Evolutionary conservation across 2,329 filamentous ascomycete species (phyloP), one percentile per base, ranked within the genome.

Genomic region (Geosmithia morbida): DNA sequence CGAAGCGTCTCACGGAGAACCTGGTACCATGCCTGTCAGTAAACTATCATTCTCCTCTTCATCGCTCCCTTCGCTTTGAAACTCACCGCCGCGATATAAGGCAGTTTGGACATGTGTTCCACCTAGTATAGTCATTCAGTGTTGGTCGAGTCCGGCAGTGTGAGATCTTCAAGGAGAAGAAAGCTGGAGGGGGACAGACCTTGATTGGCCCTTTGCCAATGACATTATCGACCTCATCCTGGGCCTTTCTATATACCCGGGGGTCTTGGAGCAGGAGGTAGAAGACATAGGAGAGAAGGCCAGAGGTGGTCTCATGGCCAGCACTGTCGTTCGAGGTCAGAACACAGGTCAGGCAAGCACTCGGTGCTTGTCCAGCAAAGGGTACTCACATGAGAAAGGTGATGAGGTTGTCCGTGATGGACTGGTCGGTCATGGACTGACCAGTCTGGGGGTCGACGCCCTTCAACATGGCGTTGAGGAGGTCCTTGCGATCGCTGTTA

Each of bases 381-480:
- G 13, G 11, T 3, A 37, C 33, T 37, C 14, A 37, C 33, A 80
- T 76, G n/a, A 85, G 61, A 54, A 85, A 85, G 0, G 80, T 84
- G 48, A 82, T 76, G 65, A 85, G 74, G 52, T 86, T 84, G 56
- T 81, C 70, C 29, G 75, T 69, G 52, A 85, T 81, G 33, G 68
- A 72, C 3, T 70, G 63, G 52, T 83, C 75, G 0, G 66, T 70
- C 58, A 86, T 67, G 7, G 69, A 68, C 53, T 77, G 65, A 13
- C 81, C 79, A 2, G 81, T 84, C 62, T 77, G 74, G 2, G 75
- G 68, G 56, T 86, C 82, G 10, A 68, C 69, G 1, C 77, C 78
- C 10, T 75, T 66, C 33, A 86, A 61, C 76, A 86, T 81, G 11
- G 79, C 75, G 51, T 74, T 75, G n/a, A 86, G 60, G 14, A 86